Evolutionary conservation across 2,329 filamentous ascomycete genomes (phyloP), one percentile per base, ranked within the genome.

Genomic region (Pleurostoma richardsiae): DNA sequence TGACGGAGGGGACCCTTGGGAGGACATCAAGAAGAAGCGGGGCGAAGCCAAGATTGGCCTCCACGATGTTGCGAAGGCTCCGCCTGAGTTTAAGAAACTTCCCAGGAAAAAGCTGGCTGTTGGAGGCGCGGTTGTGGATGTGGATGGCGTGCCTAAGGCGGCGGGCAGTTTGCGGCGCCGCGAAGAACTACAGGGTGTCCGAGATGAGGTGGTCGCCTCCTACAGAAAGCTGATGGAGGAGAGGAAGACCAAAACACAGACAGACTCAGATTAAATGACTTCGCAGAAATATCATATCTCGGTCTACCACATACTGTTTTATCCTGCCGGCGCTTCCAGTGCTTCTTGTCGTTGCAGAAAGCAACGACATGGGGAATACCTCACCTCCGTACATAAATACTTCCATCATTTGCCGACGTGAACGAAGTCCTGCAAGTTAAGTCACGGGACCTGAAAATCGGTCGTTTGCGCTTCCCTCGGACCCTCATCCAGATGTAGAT

Each of bases 1-100:
- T 41, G 73, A 71, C 29, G 75, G 83, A 44, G 79, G 83, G 7
- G 82, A 85, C 40, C 88, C 89, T 1, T 95, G 89, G 89, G 82
- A 79, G 40, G 81, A 81, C 51, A 65, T 96, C 54, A 85, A 85
- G 61, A 76, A 76, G 61, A 82, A 82, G 68, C 73, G 83, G 47
- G 82, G 80, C 29, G 78, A 81, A 54, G 67, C 63, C 28, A 76
- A 71, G 54, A 61, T 71, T 39, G 71, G 72, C 3, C 60, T 82
- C 11, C 70, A 80, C 50, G 78, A 80, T 51, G 72, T 91, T 29
- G 90, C 80, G 3, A 74, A 83, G 57, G 90, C 88, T 36, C 91
- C 91, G 30, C 90, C 91, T 0, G 79, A 80, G 52, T 76, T 95
- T 46, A 77, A 80, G 54, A 82, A 77, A 51, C 76, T 78, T 66